Evolutionary conservation across 1,139 yeast genomes (phyloP), one percentile per base, ranked within the genome.

Genomic region (Scheffersomyces stambukii): DNA sequence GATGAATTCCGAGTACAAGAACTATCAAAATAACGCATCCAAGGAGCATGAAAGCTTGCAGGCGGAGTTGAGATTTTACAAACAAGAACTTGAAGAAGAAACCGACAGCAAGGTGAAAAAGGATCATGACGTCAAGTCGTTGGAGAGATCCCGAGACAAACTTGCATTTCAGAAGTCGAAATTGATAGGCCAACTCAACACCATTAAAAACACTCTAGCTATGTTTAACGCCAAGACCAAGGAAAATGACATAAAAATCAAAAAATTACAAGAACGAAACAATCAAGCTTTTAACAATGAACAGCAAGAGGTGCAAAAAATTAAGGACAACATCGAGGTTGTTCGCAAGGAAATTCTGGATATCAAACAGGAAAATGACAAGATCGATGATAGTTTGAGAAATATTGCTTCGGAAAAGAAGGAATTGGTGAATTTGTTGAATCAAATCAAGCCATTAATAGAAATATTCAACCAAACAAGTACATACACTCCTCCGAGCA

Each of bases 101-200:
- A 46, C 60, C 5, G 64, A 62, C 25, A 36, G 36, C 30, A 51
- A 54, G 30, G 38, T 52, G 13, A 55, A 52, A 30, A 54, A 61
- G 29, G 66, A 60, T 18, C 43, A 43, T 29, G 55, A 52, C 34
- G 55, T 61, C 8, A 63, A 59, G 37, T 49, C 53, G 19, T 46
- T 61, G 33, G 69, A 63, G 31, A 55, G 51, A 27, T 33, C 38
- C 7, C 50, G 49, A 26, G 69, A 64, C 35, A 46, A 44, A 13
- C 37, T 50, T 10, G 36, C 48, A 24, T 41, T 44, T 22, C 44
- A 51, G 23, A 63, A 64, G 37, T 50, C 62, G 27, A 65, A 65
- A 40, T 43, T 64, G 16, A 36, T 43, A 13, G 46, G 45, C 22
- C 59, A 59, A 33, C 32, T 62, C 18, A 46, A 51, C 28, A 37